Evolutionary conservation across 2,329 filamentous ascomycete genomes (phyloP).

Genomic region (Alternaria tenuissima): DNA sequence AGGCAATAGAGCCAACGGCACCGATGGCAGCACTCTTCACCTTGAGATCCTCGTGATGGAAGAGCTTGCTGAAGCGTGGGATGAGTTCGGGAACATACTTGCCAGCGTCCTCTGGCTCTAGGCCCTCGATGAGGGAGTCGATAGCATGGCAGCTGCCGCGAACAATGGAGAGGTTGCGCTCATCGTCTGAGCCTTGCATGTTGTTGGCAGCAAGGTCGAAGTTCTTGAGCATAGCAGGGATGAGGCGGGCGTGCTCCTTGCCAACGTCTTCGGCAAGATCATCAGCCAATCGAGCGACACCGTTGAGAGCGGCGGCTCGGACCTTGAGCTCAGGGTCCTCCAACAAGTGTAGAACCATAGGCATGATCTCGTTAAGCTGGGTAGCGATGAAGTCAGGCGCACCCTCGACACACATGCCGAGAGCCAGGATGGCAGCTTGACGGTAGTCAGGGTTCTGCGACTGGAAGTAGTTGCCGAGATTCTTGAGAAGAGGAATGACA

Average conservation of each 20-base stretch:
- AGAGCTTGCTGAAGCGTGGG: constrained; percentile 81
- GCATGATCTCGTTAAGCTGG: constrained; percentile 86
- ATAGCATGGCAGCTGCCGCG: constrained; percentile 89
- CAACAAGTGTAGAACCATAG: constrained; percentile 82
- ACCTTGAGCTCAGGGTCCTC: constrained; percentile 85
- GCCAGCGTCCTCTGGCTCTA: constrained; percentile 81
- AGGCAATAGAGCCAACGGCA: constrained; percentile 89
- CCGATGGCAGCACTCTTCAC: constrained; percentile 90
- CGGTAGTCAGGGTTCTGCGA: constrained; percentile 79
- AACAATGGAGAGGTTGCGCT: constrained; percentile 84
- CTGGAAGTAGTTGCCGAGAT: constrained; percentile 81
- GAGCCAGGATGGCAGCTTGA: constrained; percentile 87
- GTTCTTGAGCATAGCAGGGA: constrained; percentile 87
- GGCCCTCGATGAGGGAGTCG: constrained; percentile 86
- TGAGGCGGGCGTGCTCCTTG: constrained; percentile 82
- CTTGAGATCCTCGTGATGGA: constrained; percentile 84
- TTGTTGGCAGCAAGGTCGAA: constrained; percentile 79
- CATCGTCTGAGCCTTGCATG: constrained; percentile 68
- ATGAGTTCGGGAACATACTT: constrained; percentile 85
- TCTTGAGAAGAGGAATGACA: constrained; percentile 87
- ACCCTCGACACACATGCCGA: constrained; percentile 95
- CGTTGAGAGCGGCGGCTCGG: constrained; percentile 84
- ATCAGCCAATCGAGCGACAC: constrained; percentile 88
- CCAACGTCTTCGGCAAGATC: constrained; percentile 91
- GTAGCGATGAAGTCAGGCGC: constrained; percentile 97